Conservation (phyloP, 2,329 filamentous ascomycete species). For the Diaporthe aspalathi region DNA sequence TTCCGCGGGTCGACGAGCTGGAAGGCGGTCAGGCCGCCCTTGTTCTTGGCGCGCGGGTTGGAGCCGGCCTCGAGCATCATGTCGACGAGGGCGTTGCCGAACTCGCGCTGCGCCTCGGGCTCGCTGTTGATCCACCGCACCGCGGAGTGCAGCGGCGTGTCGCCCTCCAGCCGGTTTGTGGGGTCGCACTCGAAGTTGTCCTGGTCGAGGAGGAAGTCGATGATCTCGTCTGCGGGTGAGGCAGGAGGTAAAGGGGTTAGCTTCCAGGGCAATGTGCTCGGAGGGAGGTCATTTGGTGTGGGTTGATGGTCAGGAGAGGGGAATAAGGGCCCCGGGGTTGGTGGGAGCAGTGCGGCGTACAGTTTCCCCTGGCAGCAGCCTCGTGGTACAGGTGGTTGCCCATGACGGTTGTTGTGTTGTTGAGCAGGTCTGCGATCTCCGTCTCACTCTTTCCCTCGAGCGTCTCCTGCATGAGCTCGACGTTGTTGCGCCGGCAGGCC, state of each 20-base stretch:
- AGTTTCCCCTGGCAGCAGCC: slow-evolving; percentile 85
- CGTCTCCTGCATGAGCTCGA: slow-evolving; percentile 82
- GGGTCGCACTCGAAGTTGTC: slow-evolving; percentile 88
- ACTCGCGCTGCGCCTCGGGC: slow-evolving; percentile 70
- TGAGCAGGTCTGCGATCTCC: slow-evolving; percentile 81
- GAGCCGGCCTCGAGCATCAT: slow-evolving; percentile 86
- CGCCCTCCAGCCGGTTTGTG: slow-evolving; percentile 74
- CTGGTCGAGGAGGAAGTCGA: slow-evolving; percentile 86
- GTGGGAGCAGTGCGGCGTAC: slow-evolving; percentile 60
- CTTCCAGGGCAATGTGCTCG: slow-evolving; percentile 43
- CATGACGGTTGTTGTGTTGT: slow-evolving; percentile 84
- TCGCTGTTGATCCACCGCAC: slow-evolving; percentile 81
- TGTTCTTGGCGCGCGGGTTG: slow-evolving; percentile 71
- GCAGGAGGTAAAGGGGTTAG: slow-evolving; percentile 24
- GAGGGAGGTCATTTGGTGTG: background rate
- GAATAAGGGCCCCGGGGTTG: slow-evolving; percentile 1
- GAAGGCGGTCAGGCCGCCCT: slow-evolving; percentile 76
- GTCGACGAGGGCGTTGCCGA: slow-evolving; percentile 75
- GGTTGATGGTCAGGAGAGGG: slow-evolving; percentile 2
- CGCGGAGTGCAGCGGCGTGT: slow-evolving; percentile 83
- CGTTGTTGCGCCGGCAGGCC: slow-evolving; percentile 93
- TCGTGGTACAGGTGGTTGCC: slow-evolving; percentile 85
- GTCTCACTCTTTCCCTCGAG: slow-evolving; percentile 71
- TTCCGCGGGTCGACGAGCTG: slow-evolving; percentile 82
- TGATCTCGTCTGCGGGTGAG: slow-evolving; percentile 72